phyloP scores from a whole-genome alignment of 306 rosid genomes.

The Vachellia pachyceras region DNA sequence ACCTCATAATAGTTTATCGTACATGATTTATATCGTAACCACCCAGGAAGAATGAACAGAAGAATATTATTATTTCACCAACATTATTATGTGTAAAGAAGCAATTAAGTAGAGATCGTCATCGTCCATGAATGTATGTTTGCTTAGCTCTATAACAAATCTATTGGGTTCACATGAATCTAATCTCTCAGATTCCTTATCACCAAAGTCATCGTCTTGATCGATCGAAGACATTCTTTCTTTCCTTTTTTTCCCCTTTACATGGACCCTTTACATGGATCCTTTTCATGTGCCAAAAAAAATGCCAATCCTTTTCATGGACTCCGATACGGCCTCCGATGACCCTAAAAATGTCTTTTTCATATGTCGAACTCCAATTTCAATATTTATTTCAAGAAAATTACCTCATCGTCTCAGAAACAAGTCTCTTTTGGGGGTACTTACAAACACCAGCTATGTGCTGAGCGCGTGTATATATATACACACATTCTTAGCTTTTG shows the following conservation, averaged over 20 bases:
- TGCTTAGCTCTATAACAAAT: background rate
- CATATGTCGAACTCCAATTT: background rate
- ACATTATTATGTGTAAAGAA: background rate
- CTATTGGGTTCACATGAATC: conserved; percentile 1
- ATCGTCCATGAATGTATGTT: background rate
- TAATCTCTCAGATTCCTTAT: conserved; percentile 17
- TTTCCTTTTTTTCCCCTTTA: no score
- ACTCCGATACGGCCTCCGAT: conserved; percentile 8
- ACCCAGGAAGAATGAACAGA: background rate
- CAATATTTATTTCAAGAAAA: conserved; percentile 3
- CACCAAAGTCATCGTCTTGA: conserved; percentile 6
- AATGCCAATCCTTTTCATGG: background rate
- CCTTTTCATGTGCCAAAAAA: background rate
- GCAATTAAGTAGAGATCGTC: background rate
- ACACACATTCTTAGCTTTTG: background rate
- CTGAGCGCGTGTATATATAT: background rate
- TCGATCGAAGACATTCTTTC: background rate
- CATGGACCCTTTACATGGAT: no score
- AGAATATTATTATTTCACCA: background rate
- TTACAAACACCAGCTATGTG: conserved; percentile 30
- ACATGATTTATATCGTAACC: background rate
- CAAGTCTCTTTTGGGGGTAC: conserved; percentile 25
- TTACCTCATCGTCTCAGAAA: conserved; percentile 8
- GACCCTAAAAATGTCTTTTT: background rate
- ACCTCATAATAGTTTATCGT: no score